Evolutionary conservation across 2,329 filamentous ascomycete genomes (phyloP), one percentile per base, ranked within the genome.

Genomic region (Phaeosphaeriaceae sp.): DNA sequence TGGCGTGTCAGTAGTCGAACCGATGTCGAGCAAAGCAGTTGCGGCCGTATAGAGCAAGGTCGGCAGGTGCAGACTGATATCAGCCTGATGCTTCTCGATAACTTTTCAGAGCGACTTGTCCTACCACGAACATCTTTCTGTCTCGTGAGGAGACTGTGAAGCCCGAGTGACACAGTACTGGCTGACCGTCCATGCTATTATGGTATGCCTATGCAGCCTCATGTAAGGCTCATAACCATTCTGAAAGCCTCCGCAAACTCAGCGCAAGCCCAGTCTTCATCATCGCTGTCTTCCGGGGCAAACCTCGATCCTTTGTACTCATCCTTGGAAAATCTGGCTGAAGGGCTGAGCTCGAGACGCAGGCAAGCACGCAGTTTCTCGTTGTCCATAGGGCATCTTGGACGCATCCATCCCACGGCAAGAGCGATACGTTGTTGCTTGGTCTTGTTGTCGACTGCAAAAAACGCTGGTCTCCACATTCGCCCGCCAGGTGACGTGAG

Each of bases 201-300:
- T 40, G 35, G 35, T n/a, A 17, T 40, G 35, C 35, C 15, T 40
- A 17, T n/a, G 35, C 6, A 40, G 35, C 43, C 19, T 46, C 43
- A 46, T 2, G 43, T 21, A 7, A 52, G n/a, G 24, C 50, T 28
- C 40, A 28, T 63, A 57, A 65, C 58, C 30, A 50, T 28, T 46
- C 67, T 58, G 49, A 72, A 72, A 11, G 68, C 67, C 49, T 68
- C 64, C 4, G 60, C 54, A 63, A 70, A 71, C 52, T 75, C 73
- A 2, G 63, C 55, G 23, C 51, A 60, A 49, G 74, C 70, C 71
- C 72, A 75, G 10, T 67, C 64, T 15, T 68, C 68, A 3, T 66
- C 58, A 19, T 64, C 61, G 9, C n/a, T 28, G 15, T 67, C 68
- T 8, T 68, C 65, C 0, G 58, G 63, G 10, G 55, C 56, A 50